Evolutionary conservation across 2,329 filamentous ascomycete species (phyloP).

Genomic region (Apiospora arundinis): DNA sequence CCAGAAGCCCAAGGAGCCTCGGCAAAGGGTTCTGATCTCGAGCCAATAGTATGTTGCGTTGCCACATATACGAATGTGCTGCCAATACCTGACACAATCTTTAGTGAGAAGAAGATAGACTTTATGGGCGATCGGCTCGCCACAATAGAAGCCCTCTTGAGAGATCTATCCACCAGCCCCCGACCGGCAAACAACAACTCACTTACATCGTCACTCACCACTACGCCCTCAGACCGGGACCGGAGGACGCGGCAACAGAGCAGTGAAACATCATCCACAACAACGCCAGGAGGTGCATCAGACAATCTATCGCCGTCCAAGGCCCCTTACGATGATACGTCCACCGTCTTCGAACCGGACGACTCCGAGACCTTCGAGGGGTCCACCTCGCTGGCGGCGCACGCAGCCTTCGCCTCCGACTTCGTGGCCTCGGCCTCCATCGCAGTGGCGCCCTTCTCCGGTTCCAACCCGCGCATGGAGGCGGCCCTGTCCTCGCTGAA

Average conservation of each 20-base stretch:
- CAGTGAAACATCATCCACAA: constrained; percentile 2
- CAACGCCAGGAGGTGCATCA: constrained; percentile 8
- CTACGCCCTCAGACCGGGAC: background rate
- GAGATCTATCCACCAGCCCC: constrained; percentile 35
- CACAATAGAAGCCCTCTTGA: constrained; percentile 46
- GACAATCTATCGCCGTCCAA: constrained; percentile 33
- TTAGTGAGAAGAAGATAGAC: constrained; percentile 59
- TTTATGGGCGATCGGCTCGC: constrained; percentile 46
- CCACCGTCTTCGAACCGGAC: constrained; percentile 60
- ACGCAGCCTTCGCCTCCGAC: constrained; percentile 54
- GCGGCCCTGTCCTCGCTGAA: constrained; percentile 58
- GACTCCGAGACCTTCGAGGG: constrained; percentile 59
- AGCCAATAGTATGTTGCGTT: constrained; percentile 59
- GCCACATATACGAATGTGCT: too few species aligned
- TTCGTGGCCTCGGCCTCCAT: constrained; percentile 47
- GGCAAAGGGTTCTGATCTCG: constrained; percentile 64
- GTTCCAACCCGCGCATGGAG: constrained; percentile 60
- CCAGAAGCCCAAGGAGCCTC: constrained; percentile 60
- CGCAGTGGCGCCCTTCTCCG: constrained; percentile 37
- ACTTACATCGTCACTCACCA: background rate
- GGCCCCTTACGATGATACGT: constrained; percentile 36
- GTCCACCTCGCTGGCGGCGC: constrained; percentile 52
- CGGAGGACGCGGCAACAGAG: background rate
- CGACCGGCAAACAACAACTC: background rate
- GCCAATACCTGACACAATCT: background rate